Percentiles rank a stretch among this genome's conserved stretches.
Evolutionary conservation across 139 green algal genomes (phyloP).

Genomic region (Closterium sp.): DNA sequence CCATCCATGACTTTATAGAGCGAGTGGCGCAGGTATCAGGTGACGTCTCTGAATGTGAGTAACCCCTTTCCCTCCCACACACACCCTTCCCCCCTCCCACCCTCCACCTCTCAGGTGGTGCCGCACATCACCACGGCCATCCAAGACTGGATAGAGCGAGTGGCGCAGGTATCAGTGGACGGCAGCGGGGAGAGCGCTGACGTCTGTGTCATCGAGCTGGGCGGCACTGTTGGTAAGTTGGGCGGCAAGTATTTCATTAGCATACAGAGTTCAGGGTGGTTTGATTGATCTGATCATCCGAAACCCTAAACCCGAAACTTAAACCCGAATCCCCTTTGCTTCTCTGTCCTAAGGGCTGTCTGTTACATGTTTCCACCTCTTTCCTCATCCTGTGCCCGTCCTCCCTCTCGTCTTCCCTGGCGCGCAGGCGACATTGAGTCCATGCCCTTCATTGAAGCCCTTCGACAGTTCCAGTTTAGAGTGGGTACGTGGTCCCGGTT

Average conservation of each 20-base stretch:
- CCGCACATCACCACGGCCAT: constrained; percentile 98
- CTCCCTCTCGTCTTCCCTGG: background rate
- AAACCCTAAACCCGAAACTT: too few relatives aligned
- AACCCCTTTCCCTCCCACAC: background rate
- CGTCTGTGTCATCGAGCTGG: constrained; percentile 98
- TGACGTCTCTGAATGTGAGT: background rate
- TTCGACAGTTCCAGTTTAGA: constrained; percentile 75
- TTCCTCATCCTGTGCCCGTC: background rate
- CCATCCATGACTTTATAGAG: constrained; percentile 89
- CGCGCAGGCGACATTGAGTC: constrained; percentile 90
- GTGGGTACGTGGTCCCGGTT: constrained; percentile 72
- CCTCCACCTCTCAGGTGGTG: constrained; percentile 67
- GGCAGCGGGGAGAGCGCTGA: constrained; percentile 74
- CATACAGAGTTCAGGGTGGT: background rate
- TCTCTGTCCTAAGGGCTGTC: too few relatives aligned
- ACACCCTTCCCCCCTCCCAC: background rate
- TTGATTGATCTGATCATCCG: background rate
- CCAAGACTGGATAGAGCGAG: constrained; percentile 97
- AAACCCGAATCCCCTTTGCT: too few relatives aligned
- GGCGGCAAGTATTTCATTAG: background rate
- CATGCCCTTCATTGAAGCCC: constrained; percentile 90
- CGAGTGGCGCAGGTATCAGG: constrained; percentile 62
- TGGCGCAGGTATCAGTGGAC: constrained; percentile 88
- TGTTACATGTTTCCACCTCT: background rate
- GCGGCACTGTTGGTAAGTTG: constrained; percentile 81